Conservation (phyloP, 2,329 filamentous ascomycete species). For the Geosmithia putterillii region DNA sequence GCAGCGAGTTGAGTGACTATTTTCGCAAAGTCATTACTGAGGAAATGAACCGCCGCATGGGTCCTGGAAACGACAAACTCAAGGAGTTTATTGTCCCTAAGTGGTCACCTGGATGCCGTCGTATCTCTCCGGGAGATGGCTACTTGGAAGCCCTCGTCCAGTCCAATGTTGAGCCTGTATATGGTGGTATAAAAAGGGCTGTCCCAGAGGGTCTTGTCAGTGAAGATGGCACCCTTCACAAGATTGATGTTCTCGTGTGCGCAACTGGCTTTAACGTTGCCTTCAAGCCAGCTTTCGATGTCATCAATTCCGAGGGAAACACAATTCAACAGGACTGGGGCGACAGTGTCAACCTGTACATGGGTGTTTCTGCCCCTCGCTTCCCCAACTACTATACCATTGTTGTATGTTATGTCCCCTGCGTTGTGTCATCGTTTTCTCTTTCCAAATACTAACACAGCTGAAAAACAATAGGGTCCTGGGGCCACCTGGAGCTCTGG, state of each 20-base stretch:
- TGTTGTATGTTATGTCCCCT: slow-evolving; percentile 8
- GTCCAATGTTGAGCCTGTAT: slow-evolving; percentile 30
- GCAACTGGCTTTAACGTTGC: slow-evolving; percentile 36
- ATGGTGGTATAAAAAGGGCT: slow-evolving; percentile 22
- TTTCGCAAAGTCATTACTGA: slow-evolving; percentile 24
- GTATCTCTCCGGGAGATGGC: slow-evolving; percentile 27
- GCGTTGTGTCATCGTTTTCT: too few species aligned
- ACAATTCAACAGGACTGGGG: slow-evolving; percentile 34
- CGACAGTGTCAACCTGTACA: slow-evolving; percentile 30
- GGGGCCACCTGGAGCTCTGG: slow-evolving; percentile 30
- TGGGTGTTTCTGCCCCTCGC: slow-evolving; percentile 34
- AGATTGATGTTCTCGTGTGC: slow-evolving; percentile 20
- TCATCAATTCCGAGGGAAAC: slow-evolving; percentile 29
- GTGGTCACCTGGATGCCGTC: slow-evolving; percentile 29
- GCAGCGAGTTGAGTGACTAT: slow-evolving; percentile 23
- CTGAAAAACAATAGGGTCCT: slow-evolving; percentile 12
- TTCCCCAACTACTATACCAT: slow-evolving; percentile 30
- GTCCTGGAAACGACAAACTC: slow-evolving; percentile 25
- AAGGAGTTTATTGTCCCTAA: slow-evolving; percentile 25
- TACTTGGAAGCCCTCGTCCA: slow-evolving; percentile 27
- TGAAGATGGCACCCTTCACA: slow-evolving; percentile 14
- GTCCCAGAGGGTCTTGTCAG: slow-evolving; percentile 15
- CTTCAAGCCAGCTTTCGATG: slow-evolving; percentile 34
- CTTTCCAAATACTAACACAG: background rate
- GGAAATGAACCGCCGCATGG: slow-evolving; percentile 28